Percentiles rank a stretch among this genome's conserved stretches.
Evolutionary conservation across 768 basidiomycete genomes (phyloP).

Genomic region (Favolaschia claudopus): DNA sequence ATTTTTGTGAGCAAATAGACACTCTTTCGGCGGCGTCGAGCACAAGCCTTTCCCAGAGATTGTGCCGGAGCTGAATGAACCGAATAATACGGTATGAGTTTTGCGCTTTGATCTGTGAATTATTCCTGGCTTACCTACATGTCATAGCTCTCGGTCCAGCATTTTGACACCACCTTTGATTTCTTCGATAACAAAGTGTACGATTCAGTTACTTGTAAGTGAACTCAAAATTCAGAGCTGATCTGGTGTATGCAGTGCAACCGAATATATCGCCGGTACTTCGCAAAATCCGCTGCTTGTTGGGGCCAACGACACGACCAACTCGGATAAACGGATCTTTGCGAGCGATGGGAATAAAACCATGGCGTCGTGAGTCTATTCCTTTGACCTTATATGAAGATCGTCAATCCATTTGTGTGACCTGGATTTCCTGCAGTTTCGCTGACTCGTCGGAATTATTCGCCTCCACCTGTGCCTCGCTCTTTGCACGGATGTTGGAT

Average conservation of each 20-base stretch:
- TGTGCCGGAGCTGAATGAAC: background rate
- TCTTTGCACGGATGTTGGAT: conserved; percentile 13
- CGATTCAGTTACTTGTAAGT: background rate
- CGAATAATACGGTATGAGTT: background rate
- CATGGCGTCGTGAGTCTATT: conserved; percentile 1
- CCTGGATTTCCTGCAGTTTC: background rate
- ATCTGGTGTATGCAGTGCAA: background rate
- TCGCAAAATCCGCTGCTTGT: conserved; percentile 5
- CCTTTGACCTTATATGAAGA: too few relatives aligned
- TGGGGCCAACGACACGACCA: conserved; percentile 6
- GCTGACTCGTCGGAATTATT: background rate
- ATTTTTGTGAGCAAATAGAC: too few relatives aligned
- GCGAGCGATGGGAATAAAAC: conserved; percentile 7
- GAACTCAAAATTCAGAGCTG: too few relatives aligned
- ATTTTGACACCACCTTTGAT: conserved; percentile 10
- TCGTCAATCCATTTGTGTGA: background rate
- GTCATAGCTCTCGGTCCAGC: too few relatives aligned
- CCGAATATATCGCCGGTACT: conserved; percentile 8
- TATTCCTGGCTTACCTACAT: too few relatives aligned
- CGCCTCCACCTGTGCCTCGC: background rate
- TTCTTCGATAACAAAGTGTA: conserved; percentile 13
- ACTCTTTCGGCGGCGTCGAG: conserved; percentile 7
- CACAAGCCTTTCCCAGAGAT: background rate
- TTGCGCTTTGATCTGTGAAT: too few relatives aligned
- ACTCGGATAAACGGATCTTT: conserved; percentile 13